These are phyloP conservation scores for Camellia sinensis DNA, from an alignment of 148 eudicot species.

Conservation along the genomic window DNA sequence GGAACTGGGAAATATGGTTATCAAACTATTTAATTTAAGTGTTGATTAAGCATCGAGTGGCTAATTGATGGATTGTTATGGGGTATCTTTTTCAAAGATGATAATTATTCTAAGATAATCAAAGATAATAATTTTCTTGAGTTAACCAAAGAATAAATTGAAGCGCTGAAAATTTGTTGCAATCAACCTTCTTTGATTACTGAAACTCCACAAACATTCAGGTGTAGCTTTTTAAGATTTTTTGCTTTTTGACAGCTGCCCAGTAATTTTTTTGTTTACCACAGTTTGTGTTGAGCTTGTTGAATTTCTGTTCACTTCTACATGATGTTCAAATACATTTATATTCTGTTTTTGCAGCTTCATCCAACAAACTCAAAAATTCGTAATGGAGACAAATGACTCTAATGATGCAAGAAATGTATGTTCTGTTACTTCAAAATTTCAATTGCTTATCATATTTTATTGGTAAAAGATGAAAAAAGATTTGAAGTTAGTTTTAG, in stretches of 20 bases:
- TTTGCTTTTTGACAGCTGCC: background rate
- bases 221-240: background rate
- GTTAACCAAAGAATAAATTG: too few relatives aligned
- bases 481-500: background rate
- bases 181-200: background rate
- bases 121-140: too few relatives aligned
- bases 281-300: background rate
- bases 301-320: background rate
- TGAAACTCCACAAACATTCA: background rate
- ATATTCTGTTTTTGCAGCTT: slow-evolving; percentile 46
- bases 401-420: slow-evolving; percentile 72
- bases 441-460: slow-evolving; percentile 9
- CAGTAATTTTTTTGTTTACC: background rate
- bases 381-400: slow-evolving; percentile 60
- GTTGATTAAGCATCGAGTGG: background rate
- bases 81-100: background rate
- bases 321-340: slow-evolving; percentile 3
- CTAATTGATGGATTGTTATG: slow-evolving; percentile 1
- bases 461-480: background rate
- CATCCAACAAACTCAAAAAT: slow-evolving; percentile 66
- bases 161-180: background rate
- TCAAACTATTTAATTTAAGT: slow-evolving; percentile 8
- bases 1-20: background rate
- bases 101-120: background rate
- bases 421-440: slow-evolving; percentile 31